phyloP scores from a whole-genome alignment of 176 grass and related monocot species.

The Typha latifolia region DNA sequence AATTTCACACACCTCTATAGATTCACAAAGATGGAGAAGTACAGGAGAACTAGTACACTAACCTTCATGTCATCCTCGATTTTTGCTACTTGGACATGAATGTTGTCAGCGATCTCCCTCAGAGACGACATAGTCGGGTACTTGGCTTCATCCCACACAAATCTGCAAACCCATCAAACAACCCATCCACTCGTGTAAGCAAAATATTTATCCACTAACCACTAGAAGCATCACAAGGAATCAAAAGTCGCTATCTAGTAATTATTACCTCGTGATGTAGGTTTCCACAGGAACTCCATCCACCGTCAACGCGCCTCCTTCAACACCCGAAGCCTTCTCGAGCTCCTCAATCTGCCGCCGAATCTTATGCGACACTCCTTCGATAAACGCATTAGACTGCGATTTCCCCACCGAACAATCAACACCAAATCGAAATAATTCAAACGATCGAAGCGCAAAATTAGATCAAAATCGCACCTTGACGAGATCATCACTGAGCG shows the following conservation, averaged over 20 bases:
- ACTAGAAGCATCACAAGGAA: neutral
- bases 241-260: neutral
- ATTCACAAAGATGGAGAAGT: neutral
- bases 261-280: conserved; percentile 67
- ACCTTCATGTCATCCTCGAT: conserved; percentile 99
- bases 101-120: conserved; percentile 67
- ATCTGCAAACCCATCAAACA: conserved; percentile 29
- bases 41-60: neutral
- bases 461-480: conserved; percentile 39
- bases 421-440: neutral
- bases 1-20: neutral
- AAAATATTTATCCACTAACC: neutral
- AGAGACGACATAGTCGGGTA: conserved; percentile 72
- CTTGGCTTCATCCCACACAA: conserved; percentile 97
- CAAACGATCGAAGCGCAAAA: neutral
- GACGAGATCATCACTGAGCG: conserved; percentile 88
- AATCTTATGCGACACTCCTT: conserved; percentile 95
- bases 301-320: conserved; percentile 60
- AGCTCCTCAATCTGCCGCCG: conserved; percentile 91
- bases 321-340: conserved; percentile 48
- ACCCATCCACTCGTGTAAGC: neutral
- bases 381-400: conserved; percentile 86
- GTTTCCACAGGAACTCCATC: conserved; percentile 88
- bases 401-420: neutral
- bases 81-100: conserved; percentile 81